A percentile compares a stretch with the other conserved stretches of the same genome.
Evolutionary conservation across 2,329 filamentous ascomycete species (phyloP).

Genomic region (Cryphonectria radicalis): DNA sequence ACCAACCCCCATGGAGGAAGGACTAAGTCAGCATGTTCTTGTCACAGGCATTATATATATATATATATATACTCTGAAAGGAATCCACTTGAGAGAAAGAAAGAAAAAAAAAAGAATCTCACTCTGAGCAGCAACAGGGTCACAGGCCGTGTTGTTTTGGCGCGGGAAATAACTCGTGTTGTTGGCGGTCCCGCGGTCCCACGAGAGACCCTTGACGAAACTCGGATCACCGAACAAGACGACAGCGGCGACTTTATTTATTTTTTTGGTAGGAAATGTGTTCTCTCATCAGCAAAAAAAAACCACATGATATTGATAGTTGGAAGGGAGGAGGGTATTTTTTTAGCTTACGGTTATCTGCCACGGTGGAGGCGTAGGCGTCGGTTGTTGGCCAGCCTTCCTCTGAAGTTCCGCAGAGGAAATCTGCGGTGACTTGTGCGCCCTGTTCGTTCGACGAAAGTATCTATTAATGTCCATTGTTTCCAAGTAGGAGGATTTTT

Average conservation of each 20-base stretch:
- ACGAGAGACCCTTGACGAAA: constrained; percentile 14
- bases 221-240: constrained; percentile 48
- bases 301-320: not conserved
- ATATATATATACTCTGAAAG: too few species aligned
- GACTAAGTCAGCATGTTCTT: not conserved
- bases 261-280: not conserved
- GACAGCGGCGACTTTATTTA: constrained; percentile 43
- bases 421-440: constrained; percentile 44
- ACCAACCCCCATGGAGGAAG: not conserved
- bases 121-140: constrained; percentile 16
- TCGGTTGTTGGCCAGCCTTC: constrained; percentile 13
- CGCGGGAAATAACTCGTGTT: constrained; percentile 21
- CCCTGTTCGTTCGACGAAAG: constrained; percentile 35
- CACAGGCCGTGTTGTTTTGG: constrained; percentile 16
- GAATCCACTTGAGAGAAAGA: not conserved
- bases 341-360: constrained; percentile 39
- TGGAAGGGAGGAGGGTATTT: not conserved
- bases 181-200: constrained; percentile 20
- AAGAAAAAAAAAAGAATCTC: not conserved
- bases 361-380: constrained; percentile 35
- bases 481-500: not conserved
- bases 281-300: not conserved
- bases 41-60: too few species aligned
- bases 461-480: not conserved
- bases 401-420: constrained; percentile 41